Evolutionary conservation across 306 rosid genomes (phyloP).

Genomic region (Dicorynia guianensis): DNA sequence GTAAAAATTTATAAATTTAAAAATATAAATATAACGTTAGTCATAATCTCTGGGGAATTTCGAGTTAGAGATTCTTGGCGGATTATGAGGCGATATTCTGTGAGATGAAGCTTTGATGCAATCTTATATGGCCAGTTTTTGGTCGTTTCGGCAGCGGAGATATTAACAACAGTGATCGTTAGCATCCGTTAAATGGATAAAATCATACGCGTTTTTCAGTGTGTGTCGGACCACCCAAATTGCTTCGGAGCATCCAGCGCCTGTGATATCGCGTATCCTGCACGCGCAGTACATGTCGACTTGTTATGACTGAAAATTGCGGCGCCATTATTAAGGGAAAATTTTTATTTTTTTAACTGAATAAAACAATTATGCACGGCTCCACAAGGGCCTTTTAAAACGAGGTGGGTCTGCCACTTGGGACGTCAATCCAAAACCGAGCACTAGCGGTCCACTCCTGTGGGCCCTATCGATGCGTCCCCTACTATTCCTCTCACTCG

Average conservation of each 20-base stretch:
- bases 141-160: constrained; percentile 10
- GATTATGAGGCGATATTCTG: constrained; percentile 26
- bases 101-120: constrained; percentile 25
- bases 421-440: constrained; percentile 41
- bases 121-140: constrained; percentile 7
- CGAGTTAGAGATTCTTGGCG: neutral
- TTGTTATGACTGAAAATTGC: no score
- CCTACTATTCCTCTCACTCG: no score
- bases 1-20: no score
- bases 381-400: constrained; percentile 4
- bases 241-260: neutral
- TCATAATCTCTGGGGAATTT: neutral
- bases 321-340: neutral
- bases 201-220: constrained; percentile 29
- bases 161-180: neutral
- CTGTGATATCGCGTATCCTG: neutral
- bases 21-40: no score
- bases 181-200: constrained; percentile 33
- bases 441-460: constrained; percentile 12
- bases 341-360: no score
- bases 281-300: neutral
- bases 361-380: neutral
- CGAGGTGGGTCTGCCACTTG: constrained; percentile 34
- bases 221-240: constrained; percentile 37
- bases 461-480: constrained; percentile 11